phyloP scores from a whole-genome alignment of 805 yeast genomes.

The Saccharomycopsis sp. region DNA sequence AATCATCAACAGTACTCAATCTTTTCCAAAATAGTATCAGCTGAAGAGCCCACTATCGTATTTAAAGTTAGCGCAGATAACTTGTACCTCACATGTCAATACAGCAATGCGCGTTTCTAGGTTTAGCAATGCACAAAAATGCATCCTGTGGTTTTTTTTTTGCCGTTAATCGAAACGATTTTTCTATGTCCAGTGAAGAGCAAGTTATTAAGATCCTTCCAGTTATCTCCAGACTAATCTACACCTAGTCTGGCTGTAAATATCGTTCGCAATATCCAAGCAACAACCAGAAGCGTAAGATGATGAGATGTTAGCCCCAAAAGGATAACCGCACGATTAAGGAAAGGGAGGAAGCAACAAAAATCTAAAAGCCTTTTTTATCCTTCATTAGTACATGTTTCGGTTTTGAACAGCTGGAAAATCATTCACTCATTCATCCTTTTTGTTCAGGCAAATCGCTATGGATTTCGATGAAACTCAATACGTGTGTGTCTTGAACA shows the following conservation, averaged over 20 bases:
- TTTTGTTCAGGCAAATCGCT: not conserved
- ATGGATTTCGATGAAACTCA: not conserved
- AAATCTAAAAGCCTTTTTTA: no score
- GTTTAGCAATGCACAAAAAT: not conserved
- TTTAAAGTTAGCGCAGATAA: not conserved
- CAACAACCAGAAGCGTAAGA: no score
- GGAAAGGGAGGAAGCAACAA: no score
- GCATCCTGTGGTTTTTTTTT: not conserved
- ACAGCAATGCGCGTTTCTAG: not conserved
- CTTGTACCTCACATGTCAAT: constrained; percentile 1
- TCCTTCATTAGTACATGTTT: not conserved
- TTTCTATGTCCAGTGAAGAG: no score
- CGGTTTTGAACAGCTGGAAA: not conserved
- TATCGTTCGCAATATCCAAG: no score
- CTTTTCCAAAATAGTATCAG: not conserved
- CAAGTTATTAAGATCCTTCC: no score
- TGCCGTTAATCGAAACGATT: no score
- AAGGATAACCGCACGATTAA: no score
- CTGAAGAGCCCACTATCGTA: not conserved
- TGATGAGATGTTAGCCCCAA: no score
- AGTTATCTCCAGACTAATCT: no score
- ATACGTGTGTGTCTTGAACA: not conserved
- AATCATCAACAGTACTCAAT: no score
- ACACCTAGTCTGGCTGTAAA: no score
- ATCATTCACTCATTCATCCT: not conserved